A percentile compares a stretch with the other conserved stretches of the same genome.
These are phyloP conservation scores for Neoboletus magnificus DNA, from an alignment of 768 basidiomycete genomes.

Conservation along the genomic window DNA sequence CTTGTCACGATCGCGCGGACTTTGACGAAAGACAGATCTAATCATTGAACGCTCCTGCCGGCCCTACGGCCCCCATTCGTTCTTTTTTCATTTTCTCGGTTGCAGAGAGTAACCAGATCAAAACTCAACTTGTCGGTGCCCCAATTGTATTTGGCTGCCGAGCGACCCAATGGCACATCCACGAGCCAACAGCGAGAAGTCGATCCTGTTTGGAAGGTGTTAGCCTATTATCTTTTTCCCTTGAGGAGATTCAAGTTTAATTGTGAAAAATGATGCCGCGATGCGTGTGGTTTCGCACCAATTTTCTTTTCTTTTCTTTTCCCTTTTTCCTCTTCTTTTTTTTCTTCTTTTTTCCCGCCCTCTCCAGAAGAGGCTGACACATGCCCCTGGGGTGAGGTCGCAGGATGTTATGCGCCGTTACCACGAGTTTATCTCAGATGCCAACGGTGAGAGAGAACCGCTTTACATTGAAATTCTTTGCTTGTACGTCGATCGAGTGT, in stretches of 20 bases:
- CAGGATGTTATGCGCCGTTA: constrained; percentile 24
- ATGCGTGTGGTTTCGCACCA: constrained; percentile 20
- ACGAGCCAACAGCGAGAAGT: constrained; percentile 16
- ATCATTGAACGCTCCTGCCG: constrained; percentile 17
- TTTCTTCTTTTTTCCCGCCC: constrained; percentile 1
- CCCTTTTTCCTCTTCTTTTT: not conserved
- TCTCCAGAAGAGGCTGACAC: constrained; percentile 15
- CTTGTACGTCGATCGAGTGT: constrained; percentile 25
- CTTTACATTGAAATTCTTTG: constrained; percentile 2
- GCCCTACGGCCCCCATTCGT: constrained; percentile 15
- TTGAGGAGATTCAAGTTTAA: constrained; percentile 14
- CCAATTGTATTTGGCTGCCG: constrained; percentile 1
- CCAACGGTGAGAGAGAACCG: constrained; percentile 16
- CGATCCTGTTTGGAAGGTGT: constrained; percentile 19
- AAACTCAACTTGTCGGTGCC: constrained; percentile 8
- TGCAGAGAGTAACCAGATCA: constrained; percentile 10
- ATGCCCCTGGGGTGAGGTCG: constrained; percentile 25
- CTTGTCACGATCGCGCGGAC: constrained; percentile 25
- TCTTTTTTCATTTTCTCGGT: constrained; percentile 7
- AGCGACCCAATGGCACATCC: constrained; percentile 8
- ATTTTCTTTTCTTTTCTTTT: constrained; percentile 2
- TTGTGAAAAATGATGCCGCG: constrained; percentile 18
- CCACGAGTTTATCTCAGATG: constrained; percentile 32
- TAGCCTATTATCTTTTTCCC: constrained; percentile 21
- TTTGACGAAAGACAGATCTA: constrained; percentile 21